Evolutionary conservation across 2,329 filamentous ascomycete genomes (phyloP).

Genomic region (Trichoderma guizhouense): DNA sequence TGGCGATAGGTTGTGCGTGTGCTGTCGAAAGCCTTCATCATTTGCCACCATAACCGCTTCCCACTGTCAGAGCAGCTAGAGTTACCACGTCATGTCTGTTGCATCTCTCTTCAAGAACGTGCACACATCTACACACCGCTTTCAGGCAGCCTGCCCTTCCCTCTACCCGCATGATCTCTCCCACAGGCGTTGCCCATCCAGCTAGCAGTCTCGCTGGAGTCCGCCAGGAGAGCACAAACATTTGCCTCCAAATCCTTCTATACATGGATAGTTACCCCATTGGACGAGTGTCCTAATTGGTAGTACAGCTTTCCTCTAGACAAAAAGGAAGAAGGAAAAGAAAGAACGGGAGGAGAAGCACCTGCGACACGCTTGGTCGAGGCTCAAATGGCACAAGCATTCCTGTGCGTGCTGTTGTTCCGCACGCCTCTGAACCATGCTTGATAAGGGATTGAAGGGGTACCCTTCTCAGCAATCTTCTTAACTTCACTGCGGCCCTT

Average conservation of each 20-base stretch:
- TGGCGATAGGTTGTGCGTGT: not conserved
- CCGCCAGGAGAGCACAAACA: not conserved
- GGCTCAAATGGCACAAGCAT: constrained; percentile 16
- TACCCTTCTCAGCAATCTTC: not conserved
- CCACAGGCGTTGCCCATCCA: not conserved
- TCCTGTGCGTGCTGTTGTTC: constrained; percentile 11
- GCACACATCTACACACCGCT: not conserved
- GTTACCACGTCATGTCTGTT: not conserved
- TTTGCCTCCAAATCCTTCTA: not conserved
- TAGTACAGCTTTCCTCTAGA: not conserved
- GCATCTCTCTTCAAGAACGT: not conserved
- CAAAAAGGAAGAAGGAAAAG: not conserved
- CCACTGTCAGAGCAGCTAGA: not conserved
- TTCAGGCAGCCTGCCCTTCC: not conserved
- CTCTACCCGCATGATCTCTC: not conserved
- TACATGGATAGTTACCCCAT: not conserved
- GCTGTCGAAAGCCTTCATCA: not conserved
- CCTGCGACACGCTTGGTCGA: constrained; percentile 2
- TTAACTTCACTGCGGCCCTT: not conserved
- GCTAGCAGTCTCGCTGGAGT: not conserved
- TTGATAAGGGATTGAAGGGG: constrained; percentile 10
- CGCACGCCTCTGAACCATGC: not conserved
- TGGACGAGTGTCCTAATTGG: constrained; percentile 4
- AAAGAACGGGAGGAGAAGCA: not conserved
- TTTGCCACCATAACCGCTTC: not conserved